Evolutionary conservation across 345 rosid genomes (phyloP), one percentile per base, ranked within the genome.

Genomic region (Hibiscus trionum): DNA sequence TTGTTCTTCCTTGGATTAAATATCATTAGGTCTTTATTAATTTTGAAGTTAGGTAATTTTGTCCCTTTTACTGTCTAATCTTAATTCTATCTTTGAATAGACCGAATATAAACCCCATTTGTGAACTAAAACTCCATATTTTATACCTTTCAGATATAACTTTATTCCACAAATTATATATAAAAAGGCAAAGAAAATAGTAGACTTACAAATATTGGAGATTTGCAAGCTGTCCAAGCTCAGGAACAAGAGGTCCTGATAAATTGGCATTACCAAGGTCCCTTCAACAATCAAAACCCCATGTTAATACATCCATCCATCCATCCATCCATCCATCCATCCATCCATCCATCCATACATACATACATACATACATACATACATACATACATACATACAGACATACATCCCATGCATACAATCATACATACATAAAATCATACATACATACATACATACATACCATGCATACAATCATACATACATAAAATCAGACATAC

Each of bases 141-240:
- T 31, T 31, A 31, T 31, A 31, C 10, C 49, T 44, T 44, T 44
- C 49, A 44, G 10, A 10, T 46, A 11, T 46, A 17, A 17, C 57
- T 7, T 17, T 53, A 7, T 17, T 17, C 60, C 27, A 55, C 3
- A 61, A 16, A 31, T 31, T 31, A 31, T 21, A 31, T 31, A 14
- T 0, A 31, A 21, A 61, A 15, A 16, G 4, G 5, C 7, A 21
- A 33, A 15, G 2, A 21, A 33, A 58, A 6, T 12, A 16, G 2
- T 7, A 7, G 29, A 4, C 86, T 76, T 78, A 87, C 87, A 87
- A 33, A 61, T 77, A 82, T 72, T 78, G 85, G 24, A 87, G 82
- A 82, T 85, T 79, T 11, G 77, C 2, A 80, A 87, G 52, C 6
- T 0, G 29, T 59, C 83, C 86, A 58, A 84, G 87, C 74, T 82